Conservation (phyloP, 345 rosid genomes). For the Laguncularia racemosa region DNA sequence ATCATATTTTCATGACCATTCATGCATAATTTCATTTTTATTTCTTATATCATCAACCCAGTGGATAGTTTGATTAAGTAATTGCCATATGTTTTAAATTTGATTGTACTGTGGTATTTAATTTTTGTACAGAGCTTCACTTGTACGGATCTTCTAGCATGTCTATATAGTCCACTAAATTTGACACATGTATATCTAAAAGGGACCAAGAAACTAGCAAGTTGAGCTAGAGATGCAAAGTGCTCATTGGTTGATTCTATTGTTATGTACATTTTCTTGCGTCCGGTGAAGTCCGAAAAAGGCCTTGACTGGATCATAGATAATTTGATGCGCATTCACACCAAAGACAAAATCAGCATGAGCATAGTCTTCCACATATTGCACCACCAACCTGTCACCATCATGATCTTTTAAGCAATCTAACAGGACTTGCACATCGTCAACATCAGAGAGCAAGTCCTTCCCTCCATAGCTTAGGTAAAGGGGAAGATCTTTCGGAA, state of each 20-base stretch:
- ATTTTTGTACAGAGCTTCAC: no score
- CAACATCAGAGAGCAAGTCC: constrained; percentile 31
- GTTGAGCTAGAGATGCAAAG: no score
- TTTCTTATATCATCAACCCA: no score
- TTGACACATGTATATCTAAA: no score
- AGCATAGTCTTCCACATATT: constrained; percentile 26
- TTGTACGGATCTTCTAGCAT: no score
- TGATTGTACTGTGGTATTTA: no score
- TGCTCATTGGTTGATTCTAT: neutral
- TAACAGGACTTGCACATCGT: constrained; percentile 31
- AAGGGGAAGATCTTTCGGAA: constrained; percentile 40
- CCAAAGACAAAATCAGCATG: constrained; percentile 45
- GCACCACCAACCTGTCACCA: constrained; percentile 29
- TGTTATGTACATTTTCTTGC: constrained; percentile 1
- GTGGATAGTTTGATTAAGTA: no score
- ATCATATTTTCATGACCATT: no score
- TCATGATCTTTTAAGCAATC: constrained; percentile 30
- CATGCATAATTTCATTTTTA: no score
- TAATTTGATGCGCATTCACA: constrained; percentile 23
- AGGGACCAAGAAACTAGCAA: no score
- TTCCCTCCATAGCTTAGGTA: constrained; percentile 40
- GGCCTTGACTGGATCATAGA: constrained; percentile 32
- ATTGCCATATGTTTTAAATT: no score
- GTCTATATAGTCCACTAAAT: no score
- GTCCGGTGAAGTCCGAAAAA: constrained; percentile 28